Evolutionary conservation across 768 basidiomycete genomes (phyloP).

Genomic region (Galerina sulciceps): DNA sequence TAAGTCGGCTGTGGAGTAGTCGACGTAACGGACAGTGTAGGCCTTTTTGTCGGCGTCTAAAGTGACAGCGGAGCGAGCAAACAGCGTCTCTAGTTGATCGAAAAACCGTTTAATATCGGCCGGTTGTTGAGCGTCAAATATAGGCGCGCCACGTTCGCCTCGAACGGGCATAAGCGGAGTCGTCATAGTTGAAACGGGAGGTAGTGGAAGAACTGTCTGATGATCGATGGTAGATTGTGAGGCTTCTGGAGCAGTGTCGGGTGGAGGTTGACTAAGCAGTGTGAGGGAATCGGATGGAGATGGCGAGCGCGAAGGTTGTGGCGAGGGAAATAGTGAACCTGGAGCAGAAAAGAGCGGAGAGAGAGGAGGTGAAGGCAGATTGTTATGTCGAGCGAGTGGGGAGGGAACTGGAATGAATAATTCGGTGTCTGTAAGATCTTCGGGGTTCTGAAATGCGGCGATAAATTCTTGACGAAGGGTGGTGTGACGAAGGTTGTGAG

Average conservation of each 20-base stretch:
- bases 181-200: neutral
- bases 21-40: neutral
- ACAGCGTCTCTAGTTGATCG: neutral
- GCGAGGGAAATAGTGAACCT: too few relatives aligned
- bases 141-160: slow-evolving; percentile 4
- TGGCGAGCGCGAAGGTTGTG: too few relatives aligned
- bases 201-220: too few relatives aligned
- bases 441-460: slow-evolving; percentile 10
- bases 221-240: too few relatives aligned
- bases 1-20: neutral
- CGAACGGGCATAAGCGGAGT: slow-evolving; percentile 9
- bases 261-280: neutral
- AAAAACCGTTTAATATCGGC: slow-evolving; percentile 1
- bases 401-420: slow-evolving; percentile 4
- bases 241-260: neutral
- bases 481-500: neutral
- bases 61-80: neutral
- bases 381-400: neutral
- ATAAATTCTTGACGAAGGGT: slow-evolving; percentile 5
- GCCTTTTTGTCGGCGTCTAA: neutral
- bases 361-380: neutral
- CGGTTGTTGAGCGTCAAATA: slow-evolving; percentile 14
- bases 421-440: slow-evolving; percentile 3
- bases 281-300: neutral
- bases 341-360: neutral